Base-by-base conservation (phyloP, 129 eudicot species). In the Cynara cardunculus region DNA sequence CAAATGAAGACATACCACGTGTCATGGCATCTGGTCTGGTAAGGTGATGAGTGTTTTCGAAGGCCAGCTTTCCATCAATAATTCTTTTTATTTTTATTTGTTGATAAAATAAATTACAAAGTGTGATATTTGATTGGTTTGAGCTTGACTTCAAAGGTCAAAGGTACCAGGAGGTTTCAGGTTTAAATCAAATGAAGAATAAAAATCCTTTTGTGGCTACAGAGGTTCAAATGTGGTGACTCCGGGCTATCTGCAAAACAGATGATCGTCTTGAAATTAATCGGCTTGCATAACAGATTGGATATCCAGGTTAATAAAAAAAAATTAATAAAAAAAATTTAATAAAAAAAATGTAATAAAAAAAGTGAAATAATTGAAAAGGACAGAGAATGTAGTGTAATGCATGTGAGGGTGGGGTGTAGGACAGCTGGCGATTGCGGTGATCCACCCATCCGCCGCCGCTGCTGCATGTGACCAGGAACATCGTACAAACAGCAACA, bases 341-440 rank as follows among this genome's bases (percentile, higher is more conserved):
- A 73, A 67, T 25, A 7, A 39, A 7, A 34, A 22, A 28, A 37
- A 37, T 73, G 7, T n/a, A 26, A 25, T 2, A 25, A 4, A 6
- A 6, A 25, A 46, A 39, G 19, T 46, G 34, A 74, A 25, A 46
- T 25, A 37, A 74, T 74, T 74, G 22, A n/a, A 46, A 44, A 26
- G 39, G 78, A 74, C 78, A 74, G 46, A 74, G 27, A 16, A 39
- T 74, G 37, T 74, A 74, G 68, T 74, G 78, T 74, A n/a, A 28
- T 53, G 65, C 78, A 74, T 74, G 78, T 74, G 78, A 74, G 26
- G 68, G 78, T 74, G 62, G 78, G 78, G 35, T 59, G 35, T 74
- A 28, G 24, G 65, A 16, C 37, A 74, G 67, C 39, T 74, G 75
- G 46, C 10, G 25, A 28, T 66, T 18, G 44, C 73, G 73, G 73